Evolutionary conservation across 106 monocot genomes (phyloP).

Genomic region (Phalaenopsis aphrodite): DNA sequence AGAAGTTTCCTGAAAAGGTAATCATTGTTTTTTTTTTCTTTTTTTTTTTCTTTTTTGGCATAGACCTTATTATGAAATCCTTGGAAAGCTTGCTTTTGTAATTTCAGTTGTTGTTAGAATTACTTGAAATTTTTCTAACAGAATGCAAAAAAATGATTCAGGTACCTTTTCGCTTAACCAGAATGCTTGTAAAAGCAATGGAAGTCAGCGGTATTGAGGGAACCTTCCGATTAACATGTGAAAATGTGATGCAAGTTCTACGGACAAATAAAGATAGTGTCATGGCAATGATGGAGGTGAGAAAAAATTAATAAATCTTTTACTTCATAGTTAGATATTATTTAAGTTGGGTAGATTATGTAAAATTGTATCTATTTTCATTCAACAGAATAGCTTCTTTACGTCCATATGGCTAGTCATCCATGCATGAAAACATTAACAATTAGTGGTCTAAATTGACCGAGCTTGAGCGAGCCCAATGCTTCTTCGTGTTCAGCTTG

Average conservation of each 20-base stretch:
- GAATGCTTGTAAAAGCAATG: constrained; percentile 99
- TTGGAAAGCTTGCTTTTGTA: neutral
- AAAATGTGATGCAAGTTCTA: constrained; percentile 99
- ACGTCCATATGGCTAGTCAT: too few relatives aligned
- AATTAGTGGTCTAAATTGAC: too few relatives aligned
- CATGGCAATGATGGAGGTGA: constrained; percentile 99
- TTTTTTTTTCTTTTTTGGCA: neutral
- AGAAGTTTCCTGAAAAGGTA: constrained; percentile 97
- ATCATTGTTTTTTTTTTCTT: neutral
- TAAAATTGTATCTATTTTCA: too few relatives aligned
- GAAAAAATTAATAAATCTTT: neutral
- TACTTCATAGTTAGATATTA: too few relatives aligned
- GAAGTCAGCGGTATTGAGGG: constrained; percentile 99
- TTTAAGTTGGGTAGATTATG: too few relatives aligned
- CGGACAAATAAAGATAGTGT: constrained; percentile 95
- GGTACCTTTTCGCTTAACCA: constrained; percentile 98
- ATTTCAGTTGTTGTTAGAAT: neutral
- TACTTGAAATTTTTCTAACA: neutral
- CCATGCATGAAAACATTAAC: too few relatives aligned
- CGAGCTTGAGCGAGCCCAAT: too few relatives aligned
- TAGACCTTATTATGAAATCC: neutral
- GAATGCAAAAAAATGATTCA: constrained; percentile 8
- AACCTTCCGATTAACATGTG: constrained; percentile 96
- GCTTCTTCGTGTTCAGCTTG: too few relatives aligned
- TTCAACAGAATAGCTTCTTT: too few relatives aligned